These are phyloP conservation scores for Metarhizium rileyi DNA, from an alignment of 2,329 filamentous ascomycete genomes.

Conservation along the genomic window DNA sequence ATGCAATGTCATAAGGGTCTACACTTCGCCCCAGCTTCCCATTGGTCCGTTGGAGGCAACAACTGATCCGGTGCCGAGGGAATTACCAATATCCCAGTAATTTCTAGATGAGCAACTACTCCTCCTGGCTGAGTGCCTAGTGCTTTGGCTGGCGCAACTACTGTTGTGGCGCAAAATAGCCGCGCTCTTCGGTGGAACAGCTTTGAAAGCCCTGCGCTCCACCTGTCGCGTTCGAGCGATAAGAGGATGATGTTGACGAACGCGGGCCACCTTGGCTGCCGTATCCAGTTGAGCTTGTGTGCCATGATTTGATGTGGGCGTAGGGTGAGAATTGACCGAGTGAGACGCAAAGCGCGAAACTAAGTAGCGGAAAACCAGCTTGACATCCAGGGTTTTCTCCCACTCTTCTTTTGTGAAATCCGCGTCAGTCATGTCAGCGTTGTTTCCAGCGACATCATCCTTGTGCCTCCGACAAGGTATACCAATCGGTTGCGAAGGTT, in stretches of 20 bases:
- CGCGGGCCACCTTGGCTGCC: slow-evolving; percentile 69
- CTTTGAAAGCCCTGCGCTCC: slow-evolving; percentile 49
- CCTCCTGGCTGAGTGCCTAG: slow-evolving; percentile 57
- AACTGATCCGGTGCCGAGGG: slow-evolving; percentile 64
- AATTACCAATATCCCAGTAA: slow-evolving; percentile 87
- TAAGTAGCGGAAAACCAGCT: slow-evolving; percentile 84
- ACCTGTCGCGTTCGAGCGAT: slow-evolving; percentile 47
- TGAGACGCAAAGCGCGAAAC: slow-evolving; percentile 60
- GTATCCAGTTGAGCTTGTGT: slow-evolving; percentile 50
- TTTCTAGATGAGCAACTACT: slow-evolving; percentile 68
- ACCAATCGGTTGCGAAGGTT: slow-evolving; percentile 25
- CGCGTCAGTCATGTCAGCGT: slow-evolving; percentile 15
- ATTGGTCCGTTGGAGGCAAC: slow-evolving; percentile 57
- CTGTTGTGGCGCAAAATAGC: slow-evolving; percentile 39
- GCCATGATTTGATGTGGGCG: slow-evolving; percentile 37
- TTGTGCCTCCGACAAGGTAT: slow-evolving; percentile 21
- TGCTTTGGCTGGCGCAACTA: slow-evolving; percentile 84
- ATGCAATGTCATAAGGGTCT: not conserved
- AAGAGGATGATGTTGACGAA: slow-evolving; percentile 82
- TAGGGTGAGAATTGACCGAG: slow-evolving; percentile 28
- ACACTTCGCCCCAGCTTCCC: slow-evolving; percentile 74
- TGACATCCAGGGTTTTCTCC: slow-evolving; percentile 86
- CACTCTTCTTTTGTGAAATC: slow-evolving; percentile 68
- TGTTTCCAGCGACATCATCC: slow-evolving; percentile 14
- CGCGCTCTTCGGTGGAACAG: slow-evolving; percentile 38